phyloP scores from a whole-genome alignment of 192 early-diverging fungal genomes.

The Haplosporangium gracile region DNA sequence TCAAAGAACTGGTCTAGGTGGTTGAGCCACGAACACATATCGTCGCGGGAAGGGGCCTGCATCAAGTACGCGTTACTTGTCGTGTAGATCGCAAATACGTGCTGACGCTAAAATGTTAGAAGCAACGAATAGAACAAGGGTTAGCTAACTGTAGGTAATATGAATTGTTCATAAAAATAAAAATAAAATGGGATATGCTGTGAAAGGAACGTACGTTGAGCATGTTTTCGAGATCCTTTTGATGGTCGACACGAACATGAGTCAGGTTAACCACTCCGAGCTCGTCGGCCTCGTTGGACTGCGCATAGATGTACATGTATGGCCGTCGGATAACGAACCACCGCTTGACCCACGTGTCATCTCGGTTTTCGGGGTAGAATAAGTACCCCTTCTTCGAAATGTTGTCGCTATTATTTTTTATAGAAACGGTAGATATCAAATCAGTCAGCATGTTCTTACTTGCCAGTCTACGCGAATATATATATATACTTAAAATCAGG shows the following conservation, averaged over 20 bases:
- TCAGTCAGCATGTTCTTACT: not conserved
- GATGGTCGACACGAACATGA: slow-evolving; percentile 73
- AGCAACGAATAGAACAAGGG: not conserved
- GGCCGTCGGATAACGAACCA: slow-evolving; percentile 88
- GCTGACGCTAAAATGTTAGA: slow-evolving; percentile 55
- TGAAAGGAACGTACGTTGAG: slow-evolving; percentile 58
- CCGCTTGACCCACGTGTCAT: slow-evolving; percentile 77
- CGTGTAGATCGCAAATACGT: slow-evolving; percentile 82
- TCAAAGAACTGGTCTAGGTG: slow-evolving; percentile 53
- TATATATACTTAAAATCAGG: not conserved
- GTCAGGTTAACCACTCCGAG: slow-evolving; percentile 84
- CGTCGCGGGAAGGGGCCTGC: slow-evolving; percentile 69
- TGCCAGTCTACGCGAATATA: no score
- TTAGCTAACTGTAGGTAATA: not conserved
- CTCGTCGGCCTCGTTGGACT: slow-evolving; percentile 70
- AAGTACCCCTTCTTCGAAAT: slow-evolving; percentile 69
- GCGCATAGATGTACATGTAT: slow-evolving; percentile 83
- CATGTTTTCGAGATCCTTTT: slow-evolving; percentile 69
- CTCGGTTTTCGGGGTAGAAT: slow-evolving; percentile 64
- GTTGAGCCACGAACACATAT: slow-evolving; percentile 68
- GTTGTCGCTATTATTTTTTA: slow-evolving; percentile 54
- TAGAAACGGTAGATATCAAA: not conserved
- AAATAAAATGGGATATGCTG: not conserved
- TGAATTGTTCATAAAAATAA: not conserved
- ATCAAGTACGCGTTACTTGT: slow-evolving; percentile 74